A percentile compares a stretch with the other conserved stretches of the same genome.
phyloP scores from a whole-genome alignment of 2,329 filamentous ascomycete species.

The Aspergillus sp. region DNA sequence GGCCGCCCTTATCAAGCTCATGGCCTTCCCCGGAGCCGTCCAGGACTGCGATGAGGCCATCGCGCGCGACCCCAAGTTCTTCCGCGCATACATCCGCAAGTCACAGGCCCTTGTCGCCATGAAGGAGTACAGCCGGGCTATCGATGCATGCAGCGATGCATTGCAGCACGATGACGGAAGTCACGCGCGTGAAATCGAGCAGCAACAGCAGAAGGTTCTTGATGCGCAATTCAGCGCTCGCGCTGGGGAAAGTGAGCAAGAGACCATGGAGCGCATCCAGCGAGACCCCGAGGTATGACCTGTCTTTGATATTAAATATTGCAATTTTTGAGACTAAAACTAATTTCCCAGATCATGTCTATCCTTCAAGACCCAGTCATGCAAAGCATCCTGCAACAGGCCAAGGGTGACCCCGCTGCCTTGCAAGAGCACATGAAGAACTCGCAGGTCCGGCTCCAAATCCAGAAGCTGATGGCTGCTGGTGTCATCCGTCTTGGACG shows the following conservation, averaged over 20 bases:
- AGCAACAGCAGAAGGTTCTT: slow-evolving; percentile 90
- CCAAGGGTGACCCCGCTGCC: slow-evolving; percentile 87
- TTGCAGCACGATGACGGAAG: slow-evolving; percentile 74
- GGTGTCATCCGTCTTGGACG: slow-evolving; percentile 82
- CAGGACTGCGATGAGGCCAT: slow-evolving; percentile 91
- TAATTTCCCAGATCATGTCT: slow-evolving; percentile 66
- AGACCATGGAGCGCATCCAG: slow-evolving; percentile 88
- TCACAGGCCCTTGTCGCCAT: slow-evolving; percentile 94
- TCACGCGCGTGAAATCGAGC: slow-evolving; percentile 87
- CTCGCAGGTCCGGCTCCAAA: slow-evolving; percentile 77
- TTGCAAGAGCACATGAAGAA: slow-evolving; percentile 98
- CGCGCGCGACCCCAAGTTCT: slow-evolving; percentile 86
- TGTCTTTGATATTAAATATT: neutral
- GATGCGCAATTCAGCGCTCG: slow-evolving; percentile 85
- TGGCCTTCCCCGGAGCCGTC: slow-evolving; percentile 90
- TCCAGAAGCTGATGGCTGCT: slow-evolving; percentile 91
- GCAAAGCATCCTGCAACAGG: slow-evolving; percentile 96
- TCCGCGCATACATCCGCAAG: slow-evolving; percentile 94
- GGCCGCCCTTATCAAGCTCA: slow-evolving; percentile 92
- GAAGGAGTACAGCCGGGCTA: slow-evolving; percentile 94
- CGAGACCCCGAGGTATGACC: slow-evolving; percentile 79
- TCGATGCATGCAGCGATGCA: slow-evolving; percentile 86
- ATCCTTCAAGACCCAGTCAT: slow-evolving; percentile 97
- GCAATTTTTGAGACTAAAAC: slow-evolving; percentile 28
- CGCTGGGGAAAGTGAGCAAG: slow-evolving; percentile 92